A percentile compares a stretch with the other conserved stretches of the same genome.
Evolutionary conservation across 1,284 basidiomycete species (phyloP).

Genomic region (Anthracocystis panici-leucophaei): DNA sequence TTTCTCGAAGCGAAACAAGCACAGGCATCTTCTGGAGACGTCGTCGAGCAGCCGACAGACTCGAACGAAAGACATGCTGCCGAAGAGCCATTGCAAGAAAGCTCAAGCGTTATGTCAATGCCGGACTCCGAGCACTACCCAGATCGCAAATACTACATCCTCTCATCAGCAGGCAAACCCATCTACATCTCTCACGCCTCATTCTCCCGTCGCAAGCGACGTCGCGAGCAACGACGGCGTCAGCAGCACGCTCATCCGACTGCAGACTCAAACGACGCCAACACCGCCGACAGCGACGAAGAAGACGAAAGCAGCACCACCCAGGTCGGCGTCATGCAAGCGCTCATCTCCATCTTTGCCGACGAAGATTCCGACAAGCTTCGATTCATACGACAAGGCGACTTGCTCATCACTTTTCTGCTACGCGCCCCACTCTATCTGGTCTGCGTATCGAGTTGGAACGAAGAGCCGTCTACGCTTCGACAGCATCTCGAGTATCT

Average conservation of each 20-base stretch:
- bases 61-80: background rate
- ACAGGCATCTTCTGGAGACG: background rate
- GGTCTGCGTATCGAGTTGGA: constrained; percentile 88
- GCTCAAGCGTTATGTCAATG: background rate
- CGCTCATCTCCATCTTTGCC: constrained; percentile 80
- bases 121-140: constrained; percentile 23
- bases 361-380: constrained; percentile 63
- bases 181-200: constrained; percentile 57
- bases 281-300: constrained; percentile 56
- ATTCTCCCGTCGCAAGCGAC: constrained; percentile 21
- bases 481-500: constrained; percentile 93
- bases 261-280: background rate
- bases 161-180: constrained; percentile 61
- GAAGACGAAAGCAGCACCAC: constrained; percentile 77
- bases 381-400: constrained; percentile 44
- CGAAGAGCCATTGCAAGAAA: background rate
- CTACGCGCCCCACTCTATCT: constrained; percentile 89
- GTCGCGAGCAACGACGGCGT: constrained; percentile 14
- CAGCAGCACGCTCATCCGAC: background rate
- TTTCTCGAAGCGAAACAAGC: constrained; percentile 15
- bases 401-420: constrained; percentile 83
- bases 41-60: background rate
- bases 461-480: constrained; percentile 90
- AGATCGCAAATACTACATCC: constrained; percentile 56
- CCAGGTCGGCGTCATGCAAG: constrained; percentile 91